phyloP scores from a whole-genome alignment of 2,329 filamentous ascomycete species.

The Epichloe typhina region DNA sequence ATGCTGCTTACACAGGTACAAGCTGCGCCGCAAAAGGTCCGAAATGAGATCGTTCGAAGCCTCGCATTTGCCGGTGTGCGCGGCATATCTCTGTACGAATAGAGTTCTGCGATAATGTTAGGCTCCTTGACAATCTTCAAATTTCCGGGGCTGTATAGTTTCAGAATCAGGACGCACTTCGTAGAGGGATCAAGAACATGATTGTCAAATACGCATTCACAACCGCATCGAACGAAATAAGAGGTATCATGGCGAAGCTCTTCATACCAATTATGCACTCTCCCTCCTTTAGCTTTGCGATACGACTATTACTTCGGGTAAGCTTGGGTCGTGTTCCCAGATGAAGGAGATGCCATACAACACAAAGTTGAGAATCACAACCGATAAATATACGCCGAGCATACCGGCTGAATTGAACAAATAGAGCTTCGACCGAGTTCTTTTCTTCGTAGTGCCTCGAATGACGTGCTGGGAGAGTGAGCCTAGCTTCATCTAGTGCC shows the following conservation, averaged over 20 bases:
- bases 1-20: conserved; percentile 45
- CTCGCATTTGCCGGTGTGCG: conserved; percentile 26
- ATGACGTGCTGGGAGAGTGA: conserved; percentile 37
- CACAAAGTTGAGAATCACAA: conserved; percentile 46
- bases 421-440: conserved; percentile 45
- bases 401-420: conserved; percentile 49
- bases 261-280: conserved; percentile 51
- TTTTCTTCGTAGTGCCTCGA: conserved; percentile 33
- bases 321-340: background rate
- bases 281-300: conserved; percentile 39
- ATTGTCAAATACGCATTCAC: conserved; percentile 51
- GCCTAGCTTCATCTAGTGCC: background rate
- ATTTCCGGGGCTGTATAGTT: background rate
- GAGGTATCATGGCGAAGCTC: conserved; percentile 42
- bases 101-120: conserved; percentile 28
- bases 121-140: background rate
- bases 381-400: conserved; percentile 28
- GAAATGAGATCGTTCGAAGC: conserved; percentile 38
- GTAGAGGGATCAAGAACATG: conserved; percentile 48
- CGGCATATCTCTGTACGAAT: conserved; percentile 37
- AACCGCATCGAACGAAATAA: conserved; percentile 47
- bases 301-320: conserved; percentile 29
- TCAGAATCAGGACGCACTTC: conserved; percentile 25
- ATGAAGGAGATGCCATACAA: conserved; percentile 29
- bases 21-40: conserved; percentile 46